A percentile compares a stretch with the other conserved stretches of the same genome.
phyloP scores from a whole-genome alignment of 176 grass and related monocot genomes.

The Musa acuminata region DNA sequence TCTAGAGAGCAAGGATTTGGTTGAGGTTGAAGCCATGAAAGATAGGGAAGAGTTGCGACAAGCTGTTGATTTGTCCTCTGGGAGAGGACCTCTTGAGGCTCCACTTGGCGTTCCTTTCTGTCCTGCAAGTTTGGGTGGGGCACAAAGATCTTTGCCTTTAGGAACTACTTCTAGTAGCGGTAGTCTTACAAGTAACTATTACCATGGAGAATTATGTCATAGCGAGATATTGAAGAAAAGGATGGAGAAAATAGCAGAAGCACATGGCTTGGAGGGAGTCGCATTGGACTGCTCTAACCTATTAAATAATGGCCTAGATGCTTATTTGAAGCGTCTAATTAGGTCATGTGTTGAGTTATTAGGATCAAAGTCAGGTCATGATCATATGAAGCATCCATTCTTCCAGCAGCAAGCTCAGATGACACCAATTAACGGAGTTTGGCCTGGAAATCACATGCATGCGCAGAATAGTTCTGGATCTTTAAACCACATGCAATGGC shows the following conservation, averaged over 20 bases:
- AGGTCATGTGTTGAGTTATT: constrained; percentile 45
- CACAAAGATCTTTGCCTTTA: constrained; percentile 26
- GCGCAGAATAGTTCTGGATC: constrained; percentile 30
- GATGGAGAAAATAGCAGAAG: constrained; percentile 56
- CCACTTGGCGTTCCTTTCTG: constrained; percentile 68
- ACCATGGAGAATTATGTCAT: constrained; percentile 44
- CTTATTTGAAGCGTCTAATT: constrained; percentile 67
- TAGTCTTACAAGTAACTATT: constrained; percentile 15
- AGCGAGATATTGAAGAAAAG: constrained; percentile 41
- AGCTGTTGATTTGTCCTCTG: constrained; percentile 1
- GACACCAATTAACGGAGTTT: constrained; percentile 11
- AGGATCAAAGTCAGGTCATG: constrained; percentile 28
- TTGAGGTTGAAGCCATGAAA: not conserved
- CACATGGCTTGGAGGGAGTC: constrained; percentile 53
- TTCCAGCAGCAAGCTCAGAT: not conserved
- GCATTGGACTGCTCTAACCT: constrained; percentile 55
- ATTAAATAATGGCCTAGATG: constrained; percentile 62
- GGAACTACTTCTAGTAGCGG: constrained; percentile 25
- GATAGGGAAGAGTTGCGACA: not conserved
- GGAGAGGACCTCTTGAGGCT: constrained; percentile 27
- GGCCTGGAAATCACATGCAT: constrained; percentile 15
- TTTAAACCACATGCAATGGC: constrained; percentile 23
- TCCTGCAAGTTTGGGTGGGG: constrained; percentile 34
- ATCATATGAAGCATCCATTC: not conserved
- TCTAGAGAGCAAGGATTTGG: not conserved